Percentiles rank a stretch among this genome's conserved stretches.
Conservation (phyloP, 1,284 basidiomycete genomes). For the Rhizopogon parksii region DNA sequence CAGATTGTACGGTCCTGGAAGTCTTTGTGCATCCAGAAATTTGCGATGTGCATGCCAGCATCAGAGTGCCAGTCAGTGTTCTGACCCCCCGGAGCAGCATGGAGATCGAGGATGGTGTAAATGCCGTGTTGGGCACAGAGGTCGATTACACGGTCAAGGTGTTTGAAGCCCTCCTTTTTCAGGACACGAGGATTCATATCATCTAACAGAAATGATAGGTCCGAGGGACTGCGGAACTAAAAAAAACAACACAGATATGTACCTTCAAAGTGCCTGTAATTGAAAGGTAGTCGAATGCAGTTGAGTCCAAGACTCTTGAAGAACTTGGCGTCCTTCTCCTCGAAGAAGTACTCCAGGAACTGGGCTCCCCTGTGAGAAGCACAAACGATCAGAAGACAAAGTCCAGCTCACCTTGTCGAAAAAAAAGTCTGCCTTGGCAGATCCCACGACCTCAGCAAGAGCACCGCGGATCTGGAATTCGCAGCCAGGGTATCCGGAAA, state of each 20-base stretch:
- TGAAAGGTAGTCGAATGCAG: conserved; percentile 62
- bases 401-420: conserved; percentile 56
- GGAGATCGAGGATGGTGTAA: conserved; percentile 58
- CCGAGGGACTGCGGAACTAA: neutral
- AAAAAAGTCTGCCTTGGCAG: conserved; percentile 67
- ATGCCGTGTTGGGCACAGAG: conserved; percentile 54
- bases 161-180: conserved; percentile 54
- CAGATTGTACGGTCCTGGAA: conserved; percentile 67
- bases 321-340: conserved; percentile 61
- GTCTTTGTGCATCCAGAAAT: conserved; percentile 71
- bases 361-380: conserved; percentile 21
- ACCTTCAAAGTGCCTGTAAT: conserved; percentile 65
- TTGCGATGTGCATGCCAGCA: conserved; percentile 45
- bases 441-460: conserved; percentile 56
- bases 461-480: conserved; percentile 64
- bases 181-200: conserved; percentile 60
- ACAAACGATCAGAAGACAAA: neutral
- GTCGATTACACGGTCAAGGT: conserved; percentile 53
- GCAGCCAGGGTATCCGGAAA: conserved; percentile 53
- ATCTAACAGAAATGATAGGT: conserved; percentile 30
- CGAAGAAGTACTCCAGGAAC: conserved; percentile 73
- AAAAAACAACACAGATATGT: neutral
- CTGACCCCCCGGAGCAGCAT: conserved; percentile 56
- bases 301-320: conserved; percentile 66
- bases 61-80: conserved; percentile 53